Percentiles rank a stretch among this genome's conserved stretches.
Conservation (phyloP, 768 basidiomycete genomes). For the Russula emetica region DNA sequence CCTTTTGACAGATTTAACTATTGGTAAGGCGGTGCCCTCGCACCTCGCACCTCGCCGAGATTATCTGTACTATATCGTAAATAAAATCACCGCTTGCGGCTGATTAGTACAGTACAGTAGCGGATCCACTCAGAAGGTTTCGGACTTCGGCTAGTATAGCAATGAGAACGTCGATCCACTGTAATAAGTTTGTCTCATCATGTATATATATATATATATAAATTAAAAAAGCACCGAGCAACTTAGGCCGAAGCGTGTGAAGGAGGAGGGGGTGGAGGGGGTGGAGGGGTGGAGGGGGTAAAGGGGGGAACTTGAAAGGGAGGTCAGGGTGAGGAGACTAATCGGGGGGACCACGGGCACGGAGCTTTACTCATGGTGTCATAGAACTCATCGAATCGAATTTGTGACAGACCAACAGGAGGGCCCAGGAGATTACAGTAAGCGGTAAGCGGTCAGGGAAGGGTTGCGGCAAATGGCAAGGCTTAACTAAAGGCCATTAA, state of each 20-base stretch:
- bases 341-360: constrained; percentile 10
- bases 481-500: not conserved
- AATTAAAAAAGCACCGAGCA: not conserved
- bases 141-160: not conserved
- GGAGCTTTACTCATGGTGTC: constrained; percentile 9
- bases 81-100: not conserved
- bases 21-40: not conserved
- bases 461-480: constrained; percentile 5
- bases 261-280: too few species aligned
- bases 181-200: not conserved
- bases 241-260: not conserved
- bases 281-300: too few species aligned
- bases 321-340: not conserved
- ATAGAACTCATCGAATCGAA: not conserved
- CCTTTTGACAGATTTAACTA: too few species aligned
- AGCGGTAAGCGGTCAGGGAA: not conserved
- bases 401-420: not conserved
- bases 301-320: not conserved
- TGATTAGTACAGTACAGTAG: not conserved
- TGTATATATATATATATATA: too few species aligned
- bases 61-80: too few species aligned
- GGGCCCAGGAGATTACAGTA: not conserved
- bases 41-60: too few species aligned
- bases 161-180: constrained; percentile 1
- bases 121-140: not conserved